Base-by-base conservation (phyloP, 768 basidiomycete species). In the Wakefieldia striispora region DNA sequence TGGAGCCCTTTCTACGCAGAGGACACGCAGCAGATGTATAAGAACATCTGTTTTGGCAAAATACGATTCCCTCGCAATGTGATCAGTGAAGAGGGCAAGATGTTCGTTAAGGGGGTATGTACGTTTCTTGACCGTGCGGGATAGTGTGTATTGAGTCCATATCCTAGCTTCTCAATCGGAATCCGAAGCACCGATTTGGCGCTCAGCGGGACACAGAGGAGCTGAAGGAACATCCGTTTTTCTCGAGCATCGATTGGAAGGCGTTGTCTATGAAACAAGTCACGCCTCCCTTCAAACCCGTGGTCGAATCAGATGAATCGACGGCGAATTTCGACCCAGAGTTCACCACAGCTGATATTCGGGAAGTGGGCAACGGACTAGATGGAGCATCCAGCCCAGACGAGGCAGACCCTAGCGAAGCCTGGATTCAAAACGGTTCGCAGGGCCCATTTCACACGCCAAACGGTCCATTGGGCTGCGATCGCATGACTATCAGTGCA, bases 1-100 rank as follows among this genome's bases (percentile, higher is more conserved):
- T 98, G 97, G 97, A 93, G 90, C 65, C 97, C 97, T 36, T 99
- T 98, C 73, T 99, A 98, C 63, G 95, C 95, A 16, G 97, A 99
- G 63, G 97, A 99, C 65, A 97, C 93, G 4, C 95, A 99, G 67
- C 91, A 95, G 71, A 99, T 99, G 97, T 99, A 99, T 75, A 94
- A 94, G 77, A 93, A 90, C 71, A 92, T 91, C 58, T 97, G 95
- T 67, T 99, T 98, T 69, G 97, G 97, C 51, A 98, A 97, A 79
- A 97, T 98, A 65, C 79, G 94, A 45, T 98, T 98, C 74, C 97
- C 97, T 5, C 88, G 92, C 63, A 95, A 89, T 45, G 95, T 97
- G 29, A 97, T 98, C 58, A 86, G 86, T 52, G 97, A 99, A 61
- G 95, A 97, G 41, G 97, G 97, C 40, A 99, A 99, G 72, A 88